A percentile compares a stretch with the other conserved stretches of the same genome.
Conservation (phyloP, 768 basidiomycete genomes). For the Pleurotus djamor region DNA sequence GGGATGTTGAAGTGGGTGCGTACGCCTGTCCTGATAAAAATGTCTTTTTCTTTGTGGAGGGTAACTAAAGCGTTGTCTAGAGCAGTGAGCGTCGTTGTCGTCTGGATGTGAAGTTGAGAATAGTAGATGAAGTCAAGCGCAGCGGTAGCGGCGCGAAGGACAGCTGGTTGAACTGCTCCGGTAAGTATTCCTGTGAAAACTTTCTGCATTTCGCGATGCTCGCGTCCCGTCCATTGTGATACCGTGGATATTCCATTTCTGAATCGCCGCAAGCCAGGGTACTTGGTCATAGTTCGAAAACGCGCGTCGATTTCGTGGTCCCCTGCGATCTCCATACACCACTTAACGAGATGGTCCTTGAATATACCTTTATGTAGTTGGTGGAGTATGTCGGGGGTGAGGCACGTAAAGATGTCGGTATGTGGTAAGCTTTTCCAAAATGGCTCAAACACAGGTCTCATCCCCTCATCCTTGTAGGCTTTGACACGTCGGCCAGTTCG, state of each 20-base stretch:
- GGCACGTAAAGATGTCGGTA: slow-evolving; percentile 30
- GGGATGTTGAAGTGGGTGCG: slow-evolving; percentile 31
- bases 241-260: slow-evolving; percentile 26
- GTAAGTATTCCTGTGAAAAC: slow-evolving; percentile 24
- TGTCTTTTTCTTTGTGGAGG: slow-evolving; percentile 23
- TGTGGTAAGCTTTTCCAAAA: slow-evolving; percentile 40
- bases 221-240: slow-evolving; percentile 33
- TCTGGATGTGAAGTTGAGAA: slow-evolving; percentile 18
- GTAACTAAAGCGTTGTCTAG: slow-evolving; percentile 15
- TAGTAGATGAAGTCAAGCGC: slow-evolving; percentile 5
- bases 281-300: slow-evolving; percentile 22
- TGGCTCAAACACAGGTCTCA: slow-evolving; percentile 15
- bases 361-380: slow-evolving; percentile 47
- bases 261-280: slow-evolving; percentile 24
- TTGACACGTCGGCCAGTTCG: neutral
- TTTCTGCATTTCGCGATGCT: slow-evolving; percentile 27
- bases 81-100: slow-evolving; percentile 14
- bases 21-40: slow-evolving; percentile 17
- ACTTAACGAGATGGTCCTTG: slow-evolving; percentile 38
- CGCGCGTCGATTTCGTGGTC: slow-evolving; percentile 27
- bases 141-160: slow-evolving; percentile 7
- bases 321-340: slow-evolving; percentile 21
- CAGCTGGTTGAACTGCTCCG: slow-evolving; percentile 10
- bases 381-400: slow-evolving; percentile 42
- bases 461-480: neutral